A percentile compares a stretch with the other conserved stretches of the same genome.
phyloP scores from a whole-genome alignment of 768 basidiomycete genomes.

The Clitopilus hobsonii region DNA sequence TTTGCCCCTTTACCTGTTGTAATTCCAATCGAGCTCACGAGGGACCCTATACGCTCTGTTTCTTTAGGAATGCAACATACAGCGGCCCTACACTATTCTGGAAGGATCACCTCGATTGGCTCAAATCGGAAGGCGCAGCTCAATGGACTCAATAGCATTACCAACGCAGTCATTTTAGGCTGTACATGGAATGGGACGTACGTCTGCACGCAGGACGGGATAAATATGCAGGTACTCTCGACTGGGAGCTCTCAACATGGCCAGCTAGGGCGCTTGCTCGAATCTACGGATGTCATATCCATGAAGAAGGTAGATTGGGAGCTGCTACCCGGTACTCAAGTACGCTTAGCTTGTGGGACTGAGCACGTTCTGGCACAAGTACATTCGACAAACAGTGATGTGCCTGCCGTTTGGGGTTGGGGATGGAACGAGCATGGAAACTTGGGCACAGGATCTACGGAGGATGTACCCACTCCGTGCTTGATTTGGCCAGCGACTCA shows the following conservation, averaged over 20 bases:
- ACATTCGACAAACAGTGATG: not conserved
- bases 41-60: slow-evolving; percentile 27
- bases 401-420: slow-evolving; percentile 71
- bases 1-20: slow-evolving; percentile 27
- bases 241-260: slow-evolving; percentile 59
- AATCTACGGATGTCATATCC: slow-evolving; percentile 3
- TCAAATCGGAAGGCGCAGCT: slow-evolving; percentile 72
- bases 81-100: slow-evolving; percentile 53
- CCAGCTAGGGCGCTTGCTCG: slow-evolving; percentile 49
- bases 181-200: slow-evolving; percentile 87
- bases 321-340: slow-evolving; percentile 11
- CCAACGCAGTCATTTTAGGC: slow-evolving; percentile 24
- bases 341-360: slow-evolving; percentile 64
- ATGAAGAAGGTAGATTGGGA: slow-evolving; percentile 26
- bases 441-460: slow-evolving; percentile 61
- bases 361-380: slow-evolving; percentile 69
- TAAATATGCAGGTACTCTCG: slow-evolving; percentile 26
- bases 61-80: slow-evolving; percentile 41
- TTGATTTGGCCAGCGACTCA: slow-evolving; percentile 50
- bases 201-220: slow-evolving; percentile 22
- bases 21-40: slow-evolving; percentile 24
- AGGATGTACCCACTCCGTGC: slow-evolving; percentile 45
- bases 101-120: slow-evolving; percentile 50
- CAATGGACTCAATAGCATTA: slow-evolving; percentile 23
- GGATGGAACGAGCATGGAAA: slow-evolving; percentile 99